Evolutionary conservation across 495 filamentous ascomycete species (phyloP).

Genomic region (Neurospora sp.): DNA sequence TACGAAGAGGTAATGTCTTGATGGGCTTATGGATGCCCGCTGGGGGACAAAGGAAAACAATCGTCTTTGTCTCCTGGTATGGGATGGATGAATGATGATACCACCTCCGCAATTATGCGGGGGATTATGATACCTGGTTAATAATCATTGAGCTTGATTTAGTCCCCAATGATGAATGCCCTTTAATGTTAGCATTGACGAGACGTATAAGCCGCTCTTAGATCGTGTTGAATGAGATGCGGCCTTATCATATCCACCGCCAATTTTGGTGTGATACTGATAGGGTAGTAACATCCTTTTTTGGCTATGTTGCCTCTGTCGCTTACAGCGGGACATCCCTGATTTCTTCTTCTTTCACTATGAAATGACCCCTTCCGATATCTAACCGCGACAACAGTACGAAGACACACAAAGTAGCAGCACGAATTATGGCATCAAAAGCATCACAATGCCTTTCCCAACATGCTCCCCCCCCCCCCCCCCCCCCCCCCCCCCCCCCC

Average conservation of each 20-base stretch:
- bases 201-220: too few species aligned
- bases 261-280: rapidly evolving
- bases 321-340: not conserved
- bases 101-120: not conserved
- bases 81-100: not conserved
- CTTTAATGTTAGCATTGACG: not conserved
- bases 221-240: not conserved
- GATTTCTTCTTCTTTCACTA: too few species aligned
- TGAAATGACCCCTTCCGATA: not conserved
- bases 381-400: not conserved
- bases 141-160: not conserved
- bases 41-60: not conserved
- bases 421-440: not conserved
- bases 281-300: not conserved
- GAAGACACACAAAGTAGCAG: too few species aligned
- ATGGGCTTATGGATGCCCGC: not conserved
- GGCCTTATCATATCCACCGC: not conserved
- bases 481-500: too few species aligned
- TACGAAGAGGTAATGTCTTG: not conserved
- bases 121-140: not conserved
- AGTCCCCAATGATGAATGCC: not conserved
- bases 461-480: too few species aligned
- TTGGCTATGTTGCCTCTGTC: not conserved
- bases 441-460: not conserved
- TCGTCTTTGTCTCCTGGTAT: not conserved